Conservation (phyloP, 179 eudicot species). For the Nepenthes alata region DNA sequence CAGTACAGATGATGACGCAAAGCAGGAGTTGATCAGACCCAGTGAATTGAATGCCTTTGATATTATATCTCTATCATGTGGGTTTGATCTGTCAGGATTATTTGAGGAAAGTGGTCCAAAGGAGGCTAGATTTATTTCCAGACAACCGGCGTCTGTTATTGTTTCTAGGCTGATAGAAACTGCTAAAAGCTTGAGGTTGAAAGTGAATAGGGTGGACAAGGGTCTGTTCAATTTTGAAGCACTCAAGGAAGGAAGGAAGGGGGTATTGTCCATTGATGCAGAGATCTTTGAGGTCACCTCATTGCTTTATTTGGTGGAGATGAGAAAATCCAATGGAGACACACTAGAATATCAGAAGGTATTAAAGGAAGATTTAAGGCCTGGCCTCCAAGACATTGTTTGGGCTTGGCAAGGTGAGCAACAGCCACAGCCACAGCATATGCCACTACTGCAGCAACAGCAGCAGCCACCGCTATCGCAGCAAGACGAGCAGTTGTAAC, state of each 20-base stretch:
- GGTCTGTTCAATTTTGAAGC: constrained; percentile 13
- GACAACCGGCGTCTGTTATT: constrained; percentile 9
- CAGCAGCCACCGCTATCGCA: neutral
- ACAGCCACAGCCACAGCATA: neutral
- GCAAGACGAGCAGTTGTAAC: neutral
- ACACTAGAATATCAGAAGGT: constrained; percentile 8
- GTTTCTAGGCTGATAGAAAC: constrained; percentile 10
- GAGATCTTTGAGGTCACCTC: constrained; percentile 13
- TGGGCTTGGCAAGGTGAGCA: constrained; percentile 16
- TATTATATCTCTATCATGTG: constrained; percentile 19
- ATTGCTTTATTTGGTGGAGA: constrained; percentile 9
- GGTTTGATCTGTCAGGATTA: constrained; percentile 15
- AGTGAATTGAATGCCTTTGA: constrained; percentile 16
- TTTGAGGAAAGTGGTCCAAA: constrained; percentile 8
- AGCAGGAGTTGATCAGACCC: constrained; percentile 1
- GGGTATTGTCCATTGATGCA: constrained; percentile 7
- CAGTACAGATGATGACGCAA: neutral
- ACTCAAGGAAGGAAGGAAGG: constrained; percentile 5
- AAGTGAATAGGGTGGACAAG: constrained; percentile 12
- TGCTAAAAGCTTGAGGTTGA: constrained; percentile 5
- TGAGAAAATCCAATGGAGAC: constrained; percentile 13
- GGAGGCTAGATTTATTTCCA: constrained; percentile 12
- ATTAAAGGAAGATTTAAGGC: constrained; percentile 11
- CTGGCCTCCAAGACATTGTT: constrained; percentile 11
- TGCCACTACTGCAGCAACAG: neutral